phyloP scores from a whole-genome alignment of 768 basidiomycete genomes.

The Dacryopinax primogenitus region DNA sequence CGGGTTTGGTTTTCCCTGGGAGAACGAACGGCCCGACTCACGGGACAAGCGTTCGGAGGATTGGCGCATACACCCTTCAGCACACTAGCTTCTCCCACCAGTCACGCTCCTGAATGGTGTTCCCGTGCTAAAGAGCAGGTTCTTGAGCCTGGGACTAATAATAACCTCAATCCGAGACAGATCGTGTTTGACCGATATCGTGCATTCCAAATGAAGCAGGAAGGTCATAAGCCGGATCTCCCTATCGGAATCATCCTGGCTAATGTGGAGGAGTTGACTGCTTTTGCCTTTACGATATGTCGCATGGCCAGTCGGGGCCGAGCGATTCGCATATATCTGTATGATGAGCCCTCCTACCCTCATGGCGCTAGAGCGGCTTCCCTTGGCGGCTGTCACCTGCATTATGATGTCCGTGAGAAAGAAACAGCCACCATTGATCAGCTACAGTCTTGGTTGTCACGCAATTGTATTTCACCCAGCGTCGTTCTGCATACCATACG shows the following conservation, averaged over 20 bases:
- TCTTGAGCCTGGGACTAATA: not conserved
- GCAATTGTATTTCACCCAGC: not conserved
- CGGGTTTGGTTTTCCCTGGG: slow-evolving; percentile 26
- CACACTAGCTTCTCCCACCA: not conserved
- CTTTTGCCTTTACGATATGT: not conserved
- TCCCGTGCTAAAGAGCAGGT: not conserved
- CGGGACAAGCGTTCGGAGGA: slow-evolving; percentile 21
- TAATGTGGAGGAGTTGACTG: not conserved
- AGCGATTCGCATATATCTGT: not conserved
- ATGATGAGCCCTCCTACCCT: not conserved
- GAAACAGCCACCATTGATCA: not conserved
- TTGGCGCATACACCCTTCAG: not conserved
- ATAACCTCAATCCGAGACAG: not conserved
- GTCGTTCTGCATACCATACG: not conserved
- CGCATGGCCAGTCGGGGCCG: not conserved
- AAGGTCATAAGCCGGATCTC: not conserved
- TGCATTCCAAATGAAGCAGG: not conserved
- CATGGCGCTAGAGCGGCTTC: not conserved
- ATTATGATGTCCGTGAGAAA: not conserved
- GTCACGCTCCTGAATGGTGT: not conserved
- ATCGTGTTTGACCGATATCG: not conserved
- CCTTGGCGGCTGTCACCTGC: not conserved
- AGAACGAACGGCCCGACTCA: slow-evolving; percentile 24
- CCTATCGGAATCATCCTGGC: not conserved
- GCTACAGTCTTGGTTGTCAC: not conserved